Conservation (phyloP, 352 stramenopile species). For the Globisporangium uncinulatum region DNA sequence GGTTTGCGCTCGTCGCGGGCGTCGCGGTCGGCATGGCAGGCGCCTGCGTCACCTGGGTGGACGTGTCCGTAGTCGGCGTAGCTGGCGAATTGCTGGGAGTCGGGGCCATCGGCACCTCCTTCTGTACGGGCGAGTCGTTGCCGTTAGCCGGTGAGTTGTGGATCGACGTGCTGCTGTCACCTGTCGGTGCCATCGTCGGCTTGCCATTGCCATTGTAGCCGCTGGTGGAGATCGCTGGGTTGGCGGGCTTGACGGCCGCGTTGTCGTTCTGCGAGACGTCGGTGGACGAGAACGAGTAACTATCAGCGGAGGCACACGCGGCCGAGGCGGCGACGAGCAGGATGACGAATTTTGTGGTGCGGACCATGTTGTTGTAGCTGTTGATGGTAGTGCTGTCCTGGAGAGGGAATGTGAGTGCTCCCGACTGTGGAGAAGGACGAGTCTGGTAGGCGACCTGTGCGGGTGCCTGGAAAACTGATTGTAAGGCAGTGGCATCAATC, state of each 20-base stretch:
- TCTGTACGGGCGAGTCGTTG: constrained; percentile 7
- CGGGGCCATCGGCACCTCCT: background rate
- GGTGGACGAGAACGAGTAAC: constrained; percentile 16
- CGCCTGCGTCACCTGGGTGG: constrained; percentile 4
- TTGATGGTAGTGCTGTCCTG: constrained; percentile 1
- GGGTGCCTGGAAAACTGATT: constrained; percentile 25
- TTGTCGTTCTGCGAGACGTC: constrained; percentile 18
- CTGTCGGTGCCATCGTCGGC: background rate
- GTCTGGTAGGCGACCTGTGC: constrained; percentile 14
- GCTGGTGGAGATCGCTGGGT: constrained; percentile 7
- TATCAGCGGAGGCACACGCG: constrained; percentile 11
- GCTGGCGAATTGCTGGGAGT: constrained; percentile 12
- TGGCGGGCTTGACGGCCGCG: constrained; percentile 12
- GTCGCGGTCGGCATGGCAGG: background rate
- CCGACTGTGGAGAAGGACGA: background rate
- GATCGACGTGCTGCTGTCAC: background rate
- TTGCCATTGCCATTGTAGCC: constrained; percentile 6
- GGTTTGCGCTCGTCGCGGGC: background rate
- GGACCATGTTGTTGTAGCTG: constrained; percentile 8
- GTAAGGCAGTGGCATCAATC: constrained; percentile 3
- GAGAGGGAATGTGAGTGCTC: constrained; percentile 4
- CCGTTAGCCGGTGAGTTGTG: background rate
- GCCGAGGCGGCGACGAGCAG: constrained; percentile 8
- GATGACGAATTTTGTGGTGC: constrained; percentile 14
- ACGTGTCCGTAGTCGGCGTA: constrained; percentile 9